Evolutionary conservation across 106 monocot species (phyloP).

Genomic region (Dioscorea dumetorum): DNA sequence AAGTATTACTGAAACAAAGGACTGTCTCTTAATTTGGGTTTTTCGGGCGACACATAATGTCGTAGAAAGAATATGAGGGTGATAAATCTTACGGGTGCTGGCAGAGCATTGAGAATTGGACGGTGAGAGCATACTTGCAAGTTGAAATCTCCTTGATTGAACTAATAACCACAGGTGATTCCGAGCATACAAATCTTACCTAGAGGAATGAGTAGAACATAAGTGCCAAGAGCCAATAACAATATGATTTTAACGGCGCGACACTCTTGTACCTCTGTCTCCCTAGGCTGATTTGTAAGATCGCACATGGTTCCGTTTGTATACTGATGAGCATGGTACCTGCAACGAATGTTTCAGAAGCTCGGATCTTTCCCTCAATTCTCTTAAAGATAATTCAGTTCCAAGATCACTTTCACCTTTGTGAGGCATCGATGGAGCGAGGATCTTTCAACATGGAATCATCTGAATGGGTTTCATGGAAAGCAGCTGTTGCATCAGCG

Average conservation of each 20-base stretch:
- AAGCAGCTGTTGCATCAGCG: slow-evolving; percentile 40
- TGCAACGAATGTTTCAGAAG: slow-evolving; percentile 9
- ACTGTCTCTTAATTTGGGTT: background rate
- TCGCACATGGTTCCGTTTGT: slow-evolving; percentile 88
- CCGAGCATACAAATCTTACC: slow-evolving; percentile 80
- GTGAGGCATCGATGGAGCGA: slow-evolving; percentile 70
- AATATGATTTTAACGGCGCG: background rate
- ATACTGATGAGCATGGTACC: slow-evolving; percentile 76
- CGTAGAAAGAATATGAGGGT: background rate
- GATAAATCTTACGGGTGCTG: slow-evolving; percentile 67
- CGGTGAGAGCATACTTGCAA: slow-evolving; percentile 77
- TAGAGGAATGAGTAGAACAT: slow-evolving; percentile 9
- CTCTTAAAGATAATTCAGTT: background rate
- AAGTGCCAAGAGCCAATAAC: background rate
- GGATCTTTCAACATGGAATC: slow-evolving; percentile 65
- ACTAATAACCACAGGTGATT: slow-evolving; percentile 47
- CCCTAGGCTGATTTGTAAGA: slow-evolving; percentile 69
- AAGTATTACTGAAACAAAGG: background rate
- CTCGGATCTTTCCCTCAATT: background rate
- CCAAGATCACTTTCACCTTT: slow-evolving; percentile 33
- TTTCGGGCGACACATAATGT: background rate
- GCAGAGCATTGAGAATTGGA: slow-evolving; percentile 72
- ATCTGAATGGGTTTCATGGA: slow-evolving; percentile 63
- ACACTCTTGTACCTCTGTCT: slow-evolving; percentile 50
- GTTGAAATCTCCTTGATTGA: slow-evolving; percentile 90